These are phyloP conservation scores for Wallacemonas rigidus DNA, from an alignment of 208 protist species.

Conservation along the genomic window DNA sequence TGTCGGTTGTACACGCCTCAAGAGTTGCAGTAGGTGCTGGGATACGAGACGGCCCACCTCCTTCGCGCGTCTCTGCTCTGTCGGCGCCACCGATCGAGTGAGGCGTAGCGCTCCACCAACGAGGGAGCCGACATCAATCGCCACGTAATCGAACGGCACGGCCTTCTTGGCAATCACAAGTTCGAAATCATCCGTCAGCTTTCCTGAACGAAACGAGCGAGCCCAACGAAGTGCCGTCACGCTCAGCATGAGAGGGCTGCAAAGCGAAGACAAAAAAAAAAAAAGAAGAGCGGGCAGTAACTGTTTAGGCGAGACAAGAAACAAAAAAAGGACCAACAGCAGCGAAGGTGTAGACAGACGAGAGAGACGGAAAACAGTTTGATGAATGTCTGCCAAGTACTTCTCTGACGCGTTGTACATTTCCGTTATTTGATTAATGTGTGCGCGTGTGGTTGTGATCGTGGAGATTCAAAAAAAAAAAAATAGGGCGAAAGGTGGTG, in stretches of 20 bases:
- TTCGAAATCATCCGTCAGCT: slow-evolving; percentile 52
- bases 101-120: slow-evolving; percentile 65
- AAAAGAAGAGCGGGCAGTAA: not conserved
- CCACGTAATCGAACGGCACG: slow-evolving; percentile 83
- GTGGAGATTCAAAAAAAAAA: too few relatives aligned
- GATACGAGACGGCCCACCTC: slow-evolving; percentile 68
- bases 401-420: not conserved
- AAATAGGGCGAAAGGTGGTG: too few relatives aligned
- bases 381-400: not conserved
- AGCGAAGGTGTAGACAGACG: too few relatives aligned
- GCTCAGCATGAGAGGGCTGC: not conserved
- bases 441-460: too few relatives aligned
- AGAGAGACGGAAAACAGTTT: slow-evolving; percentile 1
- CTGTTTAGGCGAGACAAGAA: not conserved
- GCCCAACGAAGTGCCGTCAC: not conserved
- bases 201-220: slow-evolving; percentile 21
- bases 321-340: slow-evolving; percentile 12
- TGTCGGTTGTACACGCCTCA: slow-evolving; percentile 56
- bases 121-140: slow-evolving; percentile 64
- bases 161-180: slow-evolving; percentile 83
- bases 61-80: slow-evolving; percentile 63
- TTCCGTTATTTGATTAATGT: too few relatives aligned
- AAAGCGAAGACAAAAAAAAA: not conserved
- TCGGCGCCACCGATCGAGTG: slow-evolving; percentile 46
- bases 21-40: slow-evolving; percentile 66